phyloP scores from a whole-genome alignment of 768 basidiomycete species.

The Gloeopeniophorella convolvens region DNA sequence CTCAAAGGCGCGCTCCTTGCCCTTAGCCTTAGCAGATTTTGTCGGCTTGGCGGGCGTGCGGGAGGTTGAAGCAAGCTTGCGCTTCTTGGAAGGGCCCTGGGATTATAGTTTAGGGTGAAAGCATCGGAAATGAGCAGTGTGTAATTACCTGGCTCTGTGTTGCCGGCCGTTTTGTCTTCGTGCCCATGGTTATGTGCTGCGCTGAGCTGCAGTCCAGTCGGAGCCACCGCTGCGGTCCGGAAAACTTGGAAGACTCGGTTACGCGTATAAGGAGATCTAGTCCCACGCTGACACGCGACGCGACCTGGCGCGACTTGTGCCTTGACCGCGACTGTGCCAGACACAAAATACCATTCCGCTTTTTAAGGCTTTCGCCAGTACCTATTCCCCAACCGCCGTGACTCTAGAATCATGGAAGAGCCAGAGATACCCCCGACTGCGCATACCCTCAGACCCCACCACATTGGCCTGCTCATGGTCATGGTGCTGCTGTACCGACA shows the following conservation, averaged over 20 bases:
- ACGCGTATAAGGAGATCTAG: neutral
- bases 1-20: constrained; percentile 56
- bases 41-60: constrained; percentile 24
- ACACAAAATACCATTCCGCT: too few species aligned
- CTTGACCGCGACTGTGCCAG: too few species aligned
- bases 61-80: constrained; percentile 35
- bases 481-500: constrained; percentile 60
- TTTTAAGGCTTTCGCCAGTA: too few species aligned
- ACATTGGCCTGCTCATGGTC: constrained; percentile 60
- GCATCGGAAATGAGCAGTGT: neutral
- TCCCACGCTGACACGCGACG: neutral
- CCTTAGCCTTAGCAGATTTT: constrained; percentile 33
- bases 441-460: constrained; percentile 70
- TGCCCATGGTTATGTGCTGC: constrained; percentile 26
- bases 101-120: neutral
- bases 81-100: constrained; percentile 51
- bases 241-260: neutral
- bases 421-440: constrained; percentile 54
- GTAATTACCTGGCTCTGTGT: constrained; percentile 27
- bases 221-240: too few species aligned
- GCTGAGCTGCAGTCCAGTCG: too few species aligned
- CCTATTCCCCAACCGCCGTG: too few species aligned
- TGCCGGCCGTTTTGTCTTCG: constrained; percentile 30
- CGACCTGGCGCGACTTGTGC: too few species aligned
- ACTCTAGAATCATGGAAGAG: constrained; percentile 23